Evolutionary conservation across 495 filamentous ascomycete species (phyloP), one percentile per base, ranked within the genome.

Genomic region (Penicillium manginii): DNA sequence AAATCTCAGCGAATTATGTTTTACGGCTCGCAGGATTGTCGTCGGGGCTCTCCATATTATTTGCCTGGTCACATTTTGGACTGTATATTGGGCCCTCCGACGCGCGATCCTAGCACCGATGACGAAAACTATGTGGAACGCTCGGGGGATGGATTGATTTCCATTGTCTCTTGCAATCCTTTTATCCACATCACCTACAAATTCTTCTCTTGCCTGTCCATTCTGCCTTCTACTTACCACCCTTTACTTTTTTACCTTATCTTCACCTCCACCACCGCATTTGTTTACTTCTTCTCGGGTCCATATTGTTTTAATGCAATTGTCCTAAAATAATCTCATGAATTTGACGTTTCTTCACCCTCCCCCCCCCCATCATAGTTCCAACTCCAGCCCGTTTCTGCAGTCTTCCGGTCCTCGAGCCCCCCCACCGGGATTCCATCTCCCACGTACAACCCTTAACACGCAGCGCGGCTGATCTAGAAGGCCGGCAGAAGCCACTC

Each of bases 281-380:
- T 55, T 65, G 63, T 64, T 52, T 57, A 59, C n/a, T 54, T 63
- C 42, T 39, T 64, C 66, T 69, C 63, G 69, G 66, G 64, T 63
- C 55, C 52, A 66, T 68, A 68, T 70, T 64, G 57, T 66, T 64
- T 55, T 58, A 72, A 66, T 66, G 62, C 50, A 63, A 53, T 53
- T 64, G 40, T 57, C 45, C 54, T 62, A 59, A 52, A 54, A 62
- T 59, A 56, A 57, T 51, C 37, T 54, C 43, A 62, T 48, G 53
- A 62, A 22, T 45, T 49, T 54, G 19, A 57, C 47, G 40, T 50
- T 42, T 54, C 33, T 17, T n/a, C 15, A n/a, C 7, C 14, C 18
- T 31, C 37, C 37, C 7, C 7, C 26, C 31, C 23, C n/a, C 26
- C 18, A 37, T 48, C 23, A 46, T 57, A 52, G 23, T 46, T 21